Percentiles rank a stretch among this genome's conserved stretches.
phyloP scores from a whole-genome alignment of 2,329 filamentous ascomycete genomes.

The Domatiomyces catenatus region DNA sequence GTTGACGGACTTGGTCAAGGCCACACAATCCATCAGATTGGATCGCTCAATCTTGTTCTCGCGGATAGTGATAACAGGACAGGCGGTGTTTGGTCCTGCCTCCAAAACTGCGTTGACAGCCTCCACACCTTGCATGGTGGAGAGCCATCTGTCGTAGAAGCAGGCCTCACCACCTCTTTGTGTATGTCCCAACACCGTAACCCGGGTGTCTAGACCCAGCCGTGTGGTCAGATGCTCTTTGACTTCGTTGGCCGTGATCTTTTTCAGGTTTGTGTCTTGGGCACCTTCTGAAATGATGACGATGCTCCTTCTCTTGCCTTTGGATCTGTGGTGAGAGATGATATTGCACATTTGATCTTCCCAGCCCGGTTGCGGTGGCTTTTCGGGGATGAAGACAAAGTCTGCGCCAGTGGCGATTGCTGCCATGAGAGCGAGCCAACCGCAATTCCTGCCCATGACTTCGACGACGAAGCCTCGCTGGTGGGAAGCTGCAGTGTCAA shows the following conservation, averaged over 20 bases:
- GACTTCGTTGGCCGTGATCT: conserved; percentile 66
- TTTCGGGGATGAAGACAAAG: conserved; percentile 93
- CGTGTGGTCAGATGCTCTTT: conserved; percentile 74
- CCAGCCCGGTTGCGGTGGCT: conserved; percentile 77
- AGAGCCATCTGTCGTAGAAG: conserved; percentile 85
- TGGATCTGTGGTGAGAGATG: conserved; percentile 61
- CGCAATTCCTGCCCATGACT: conserved; percentile 96
- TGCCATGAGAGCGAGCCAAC: conserved; percentile 92
- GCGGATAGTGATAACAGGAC: conserved; percentile 87
- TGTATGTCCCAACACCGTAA: conserved; percentile 93
- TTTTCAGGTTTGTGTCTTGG: conserved; percentile 66
- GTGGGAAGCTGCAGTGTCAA: conserved; percentile 92
- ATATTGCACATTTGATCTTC: conserved; percentile 71
- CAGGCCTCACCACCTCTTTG: conserved; percentile 86
- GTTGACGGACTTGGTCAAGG: conserved; percentile 69
- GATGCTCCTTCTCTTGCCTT: conserved; percentile 94
- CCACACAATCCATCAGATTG: conserved; percentile 75
- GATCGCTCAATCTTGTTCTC: conserved; percentile 96
- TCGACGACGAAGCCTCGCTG: conserved; percentile 94
- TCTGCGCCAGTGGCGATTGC: conserved; percentile 90
- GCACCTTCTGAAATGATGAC: conserved; percentile 96
- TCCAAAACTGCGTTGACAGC: conserved; percentile 85
- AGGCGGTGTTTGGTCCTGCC: conserved; percentile 74
- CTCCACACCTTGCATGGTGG: conserved; percentile 85
- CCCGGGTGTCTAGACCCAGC: conserved; percentile 74